phyloP scores from a whole-genome alignment of 352 stramenopile genomes.

The Globisporangium orthogonon region DNA sequence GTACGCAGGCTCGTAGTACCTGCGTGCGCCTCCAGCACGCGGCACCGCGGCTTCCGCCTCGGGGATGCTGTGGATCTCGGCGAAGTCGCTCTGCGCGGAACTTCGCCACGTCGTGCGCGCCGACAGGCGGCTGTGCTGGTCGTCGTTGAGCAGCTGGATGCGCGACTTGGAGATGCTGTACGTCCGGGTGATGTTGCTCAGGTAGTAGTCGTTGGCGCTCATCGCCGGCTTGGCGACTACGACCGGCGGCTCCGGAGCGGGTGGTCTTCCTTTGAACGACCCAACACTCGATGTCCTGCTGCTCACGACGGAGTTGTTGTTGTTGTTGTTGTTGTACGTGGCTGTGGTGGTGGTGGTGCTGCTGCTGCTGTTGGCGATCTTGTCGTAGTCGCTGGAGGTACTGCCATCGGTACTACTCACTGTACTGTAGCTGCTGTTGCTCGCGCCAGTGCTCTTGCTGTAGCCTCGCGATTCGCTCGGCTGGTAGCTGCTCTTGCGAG shows the following conservation, averaged over 20 bases:
- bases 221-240: background rate
- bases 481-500: background rate
- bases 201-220: slow-evolving; percentile 15
- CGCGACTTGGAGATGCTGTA: slow-evolving; percentile 18
- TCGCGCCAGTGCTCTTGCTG: slow-evolving; percentile 7
- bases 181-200: slow-evolving; percentile 10
- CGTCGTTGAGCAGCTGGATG: slow-evolving; percentile 17
- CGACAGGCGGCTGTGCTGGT: slow-evolving; percentile 15
- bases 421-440: background rate
- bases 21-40: background rate
- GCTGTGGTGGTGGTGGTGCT: too few relatives aligned
- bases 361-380: too few relatives aligned
- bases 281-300: background rate
- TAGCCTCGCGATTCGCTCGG: background rate
- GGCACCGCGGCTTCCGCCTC: slow-evolving; percentile 7
- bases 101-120: slow-evolving; percentile 15
- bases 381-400: background rate
- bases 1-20: slow-evolving; percentile 4
- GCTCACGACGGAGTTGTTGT: background rate
- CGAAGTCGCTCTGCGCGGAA: slow-evolving; percentile 14
- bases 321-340: too few relatives aligned
- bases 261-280: background rate
- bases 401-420: background rate
- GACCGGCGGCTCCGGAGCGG: background rate
- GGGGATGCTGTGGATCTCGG: slow-evolving; percentile 15